These are phyloP conservation scores for Apiotrichum sp. DNA, from an alignment of 1,284 basidiomycete genomes.

Conservation along the genomic window DNA sequence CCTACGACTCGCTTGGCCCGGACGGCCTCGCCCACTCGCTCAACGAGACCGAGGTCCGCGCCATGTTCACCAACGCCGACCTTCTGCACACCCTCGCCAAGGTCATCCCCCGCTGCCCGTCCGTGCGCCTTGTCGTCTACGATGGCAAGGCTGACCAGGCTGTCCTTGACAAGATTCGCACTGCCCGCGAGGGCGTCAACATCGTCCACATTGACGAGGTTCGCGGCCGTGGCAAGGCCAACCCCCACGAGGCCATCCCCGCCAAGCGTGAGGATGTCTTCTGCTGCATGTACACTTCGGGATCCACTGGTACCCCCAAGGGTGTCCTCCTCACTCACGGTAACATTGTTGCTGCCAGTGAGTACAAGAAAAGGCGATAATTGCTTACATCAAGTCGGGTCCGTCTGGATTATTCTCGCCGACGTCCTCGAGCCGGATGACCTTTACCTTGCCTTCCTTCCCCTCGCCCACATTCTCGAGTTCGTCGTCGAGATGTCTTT, in stretches of 20 bases:
- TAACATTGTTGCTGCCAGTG: slow-evolving; percentile 72
- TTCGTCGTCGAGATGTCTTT: slow-evolving; percentile 47
- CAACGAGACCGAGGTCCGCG: slow-evolving; percentile 70
- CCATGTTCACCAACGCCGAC: slow-evolving; percentile 80
- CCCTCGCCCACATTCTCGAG: slow-evolving; percentile 84
- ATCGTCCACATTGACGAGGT: slow-evolving; percentile 66
- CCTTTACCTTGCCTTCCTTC: slow-evolving; percentile 75
- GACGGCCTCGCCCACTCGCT: slow-evolving; percentile 83
- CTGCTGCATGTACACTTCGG: slow-evolving; percentile 96
- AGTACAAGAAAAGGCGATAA: slow-evolving; percentile 3
- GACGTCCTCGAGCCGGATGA: slow-evolving; percentile 67
- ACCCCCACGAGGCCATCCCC: slow-evolving; percentile 53
- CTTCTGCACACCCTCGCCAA: slow-evolving; percentile 67
- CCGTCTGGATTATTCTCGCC: slow-evolving; percentile 67
- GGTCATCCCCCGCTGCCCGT: slow-evolving; percentile 63
- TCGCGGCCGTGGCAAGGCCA: slow-evolving; percentile 57
- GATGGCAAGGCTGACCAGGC: slow-evolving; percentile 63
- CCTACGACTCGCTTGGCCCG: slow-evolving; percentile 94
- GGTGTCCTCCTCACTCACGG: slow-evolving; percentile 83
- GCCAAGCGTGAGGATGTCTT: slow-evolving; percentile 65
- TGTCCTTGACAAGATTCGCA: slow-evolving; percentile 52
- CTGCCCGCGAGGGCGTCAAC: slow-evolving; percentile 49
- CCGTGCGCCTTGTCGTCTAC: slow-evolving; percentile 76
- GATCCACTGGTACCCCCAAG: slow-evolving; percentile 74
- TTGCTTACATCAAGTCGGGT: slow-evolving; percentile 53